Conservation (phyloP, 257 asterid species). For the Solanum lycopersicoides region DNA sequence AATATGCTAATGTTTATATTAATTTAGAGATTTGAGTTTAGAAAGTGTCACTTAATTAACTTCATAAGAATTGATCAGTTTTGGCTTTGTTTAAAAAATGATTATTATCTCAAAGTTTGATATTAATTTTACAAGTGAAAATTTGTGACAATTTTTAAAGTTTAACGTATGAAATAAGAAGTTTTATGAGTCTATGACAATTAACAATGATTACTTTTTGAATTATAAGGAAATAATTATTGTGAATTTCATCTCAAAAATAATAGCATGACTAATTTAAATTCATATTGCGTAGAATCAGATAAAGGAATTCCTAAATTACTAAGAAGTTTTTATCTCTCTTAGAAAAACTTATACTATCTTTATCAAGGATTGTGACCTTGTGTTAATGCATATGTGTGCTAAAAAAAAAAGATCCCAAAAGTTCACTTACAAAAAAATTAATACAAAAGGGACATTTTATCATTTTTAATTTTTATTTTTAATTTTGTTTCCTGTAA, state of each 20-base stretch:
- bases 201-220: background rate
- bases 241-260: background rate
- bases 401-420: background rate
- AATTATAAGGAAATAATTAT: background rate
- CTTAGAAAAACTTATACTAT: background rate
- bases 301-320: background rate
- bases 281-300: accelerated
- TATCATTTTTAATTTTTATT: background rate
- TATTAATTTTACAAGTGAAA: background rate
- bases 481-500: background rate
- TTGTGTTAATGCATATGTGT: background rate
- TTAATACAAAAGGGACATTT: background rate
- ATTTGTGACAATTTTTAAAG: accelerated
- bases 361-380: background rate
- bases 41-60: background rate
- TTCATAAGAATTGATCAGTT: background rate
- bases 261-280: background rate
- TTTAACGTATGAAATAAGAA: background rate
- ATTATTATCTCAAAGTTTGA: background rate
- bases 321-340: background rate
- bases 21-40: background rate
- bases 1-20: background rate
- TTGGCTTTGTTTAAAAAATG: background rate
- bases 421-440: background rate
- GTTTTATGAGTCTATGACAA: background rate